These are phyloP conservation scores for Wallacemonas sp. DNA, from an alignment of 208 protist species.

Conservation along the genomic window DNA sequence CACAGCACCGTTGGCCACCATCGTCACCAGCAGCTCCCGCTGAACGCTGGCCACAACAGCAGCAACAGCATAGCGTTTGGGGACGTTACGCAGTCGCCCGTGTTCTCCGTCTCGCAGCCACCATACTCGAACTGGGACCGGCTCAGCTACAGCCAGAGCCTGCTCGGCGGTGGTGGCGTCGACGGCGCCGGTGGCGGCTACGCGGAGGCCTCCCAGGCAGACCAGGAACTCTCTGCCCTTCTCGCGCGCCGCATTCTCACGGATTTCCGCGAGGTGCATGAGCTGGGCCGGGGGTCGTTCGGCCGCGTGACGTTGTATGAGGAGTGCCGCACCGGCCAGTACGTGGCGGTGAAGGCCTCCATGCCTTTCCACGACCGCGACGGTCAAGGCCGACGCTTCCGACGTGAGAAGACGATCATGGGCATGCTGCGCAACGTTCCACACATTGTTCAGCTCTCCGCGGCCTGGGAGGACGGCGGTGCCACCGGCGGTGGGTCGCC, in stretches of 20 bases:
- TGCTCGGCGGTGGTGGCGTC: neutral
- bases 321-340: conserved; percentile 61
- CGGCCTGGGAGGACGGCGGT: conserved; percentile 76
- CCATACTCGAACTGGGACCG: conserved; percentile 19
- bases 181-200: conserved; percentile 18
- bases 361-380: conserved; percentile 33
- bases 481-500: neutral
- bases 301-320: conserved; percentile 78
- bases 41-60: neutral
- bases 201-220: conserved; percentile 74
- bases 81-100: neutral
- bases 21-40: neutral
- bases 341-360: conserved; percentile 79
- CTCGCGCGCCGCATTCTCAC: conserved; percentile 66
- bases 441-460: conserved; percentile 76
- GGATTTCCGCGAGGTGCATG: conserved; percentile 80
- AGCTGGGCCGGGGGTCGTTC: conserved; percentile 75
- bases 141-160: conserved; percentile 3
- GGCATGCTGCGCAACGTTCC: conserved; percentile 48
- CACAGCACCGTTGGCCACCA: no score
- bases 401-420: conserved; percentile 67
- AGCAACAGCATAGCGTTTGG: neutral
- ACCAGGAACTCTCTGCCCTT: conserved; percentile 77
- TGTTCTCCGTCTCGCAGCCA: conserved; percentile 16
- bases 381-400: conserved; percentile 46